phyloP scores from a whole-genome alignment of 805 yeast species.

The Starmera quercuum region DNA sequence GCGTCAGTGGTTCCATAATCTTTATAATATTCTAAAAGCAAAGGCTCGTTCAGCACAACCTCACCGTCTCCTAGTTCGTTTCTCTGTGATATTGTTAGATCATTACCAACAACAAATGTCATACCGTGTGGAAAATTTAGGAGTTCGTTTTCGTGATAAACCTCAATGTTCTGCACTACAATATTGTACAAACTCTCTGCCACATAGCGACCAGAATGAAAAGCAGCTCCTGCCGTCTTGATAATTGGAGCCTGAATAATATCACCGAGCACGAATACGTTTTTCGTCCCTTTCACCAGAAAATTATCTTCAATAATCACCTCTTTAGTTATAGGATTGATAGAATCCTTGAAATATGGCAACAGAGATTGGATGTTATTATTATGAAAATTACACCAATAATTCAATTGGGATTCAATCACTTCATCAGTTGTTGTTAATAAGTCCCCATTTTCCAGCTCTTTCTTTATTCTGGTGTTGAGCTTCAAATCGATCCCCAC shows the following conservation, averaged over 20 bases:
- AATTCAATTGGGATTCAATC: slow-evolving; percentile 23
- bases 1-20: slow-evolving; percentile 20
- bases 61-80: slow-evolving; percentile 20
- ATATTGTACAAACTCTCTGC: slow-evolving; percentile 13
- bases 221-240: slow-evolving; percentile 35
- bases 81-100: slow-evolving; percentile 15
- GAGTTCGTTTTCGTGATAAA: slow-evolving; percentile 9
- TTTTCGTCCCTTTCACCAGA: slow-evolving; percentile 14
- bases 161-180: slow-evolving; percentile 6
- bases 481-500: slow-evolving; percentile 19
- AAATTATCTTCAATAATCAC: slow-evolving; percentile 18
- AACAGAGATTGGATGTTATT: slow-evolving; percentile 26
- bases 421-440: slow-evolving; percentile 19
- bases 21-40: slow-evolving; percentile 20
- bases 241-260: slow-evolving; percentile 27
- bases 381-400: slow-evolving; percentile 29
- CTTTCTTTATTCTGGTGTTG: slow-evolving; percentile 24
- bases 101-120: slow-evolving; percentile 20
- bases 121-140: slow-evolving; percentile 15
- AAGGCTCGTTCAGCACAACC: slow-evolving; percentile 18
- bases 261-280: slow-evolving; percentile 32
- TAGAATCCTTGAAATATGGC: slow-evolving; percentile 15
- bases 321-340: slow-evolving; percentile 15
- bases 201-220: slow-evolving; percentile 15
- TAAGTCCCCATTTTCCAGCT: slow-evolving; percentile 15